Conservation (phyloP, 345 rosid species). For the Nasturtium officinale region DNA sequence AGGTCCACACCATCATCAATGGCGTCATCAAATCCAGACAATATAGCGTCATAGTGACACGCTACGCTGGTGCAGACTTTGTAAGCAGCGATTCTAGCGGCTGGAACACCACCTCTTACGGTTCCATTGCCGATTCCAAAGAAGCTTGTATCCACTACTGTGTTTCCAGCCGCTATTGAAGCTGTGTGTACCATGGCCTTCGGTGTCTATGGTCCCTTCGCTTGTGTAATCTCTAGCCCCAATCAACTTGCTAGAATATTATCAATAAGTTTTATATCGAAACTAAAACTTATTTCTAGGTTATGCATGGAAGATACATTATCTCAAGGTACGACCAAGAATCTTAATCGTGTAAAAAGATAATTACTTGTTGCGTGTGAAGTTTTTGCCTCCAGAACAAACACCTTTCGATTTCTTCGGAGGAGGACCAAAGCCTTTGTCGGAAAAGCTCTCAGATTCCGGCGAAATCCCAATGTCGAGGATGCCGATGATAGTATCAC, state of each 20-base stretch:
- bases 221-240: constrained; percentile 39
- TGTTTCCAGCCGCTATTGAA: constrained; percentile 59
- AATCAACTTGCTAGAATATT: constrained; percentile 38
- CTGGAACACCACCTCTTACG: constrained; percentile 55
- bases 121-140: constrained; percentile 53
- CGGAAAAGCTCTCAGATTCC: constrained; percentile 52
- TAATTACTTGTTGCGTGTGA: constrained; percentile 60
- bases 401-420: constrained; percentile 56
- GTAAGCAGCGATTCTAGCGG: constrained; percentile 54
- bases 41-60: background rate
- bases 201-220: constrained; percentile 29
- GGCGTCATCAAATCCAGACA: constrained; percentile 46
- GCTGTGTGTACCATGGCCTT: constrained; percentile 58
- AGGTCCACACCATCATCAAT: constrained; percentile 50
- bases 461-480: constrained; percentile 53
- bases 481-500: constrained; percentile 49
- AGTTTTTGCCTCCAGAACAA: constrained; percentile 46
- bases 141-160: constrained; percentile 39
- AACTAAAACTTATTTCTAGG: no score
- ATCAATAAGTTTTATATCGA: no score
- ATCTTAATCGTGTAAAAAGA: background rate
- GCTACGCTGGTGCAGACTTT: constrained; percentile 1
- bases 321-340: background rate
- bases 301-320: no score
- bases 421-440: constrained; percentile 54